Conservation (phyloP, 2,329 filamentous ascomycete species). For the Exophiala viscosa region DNA sequence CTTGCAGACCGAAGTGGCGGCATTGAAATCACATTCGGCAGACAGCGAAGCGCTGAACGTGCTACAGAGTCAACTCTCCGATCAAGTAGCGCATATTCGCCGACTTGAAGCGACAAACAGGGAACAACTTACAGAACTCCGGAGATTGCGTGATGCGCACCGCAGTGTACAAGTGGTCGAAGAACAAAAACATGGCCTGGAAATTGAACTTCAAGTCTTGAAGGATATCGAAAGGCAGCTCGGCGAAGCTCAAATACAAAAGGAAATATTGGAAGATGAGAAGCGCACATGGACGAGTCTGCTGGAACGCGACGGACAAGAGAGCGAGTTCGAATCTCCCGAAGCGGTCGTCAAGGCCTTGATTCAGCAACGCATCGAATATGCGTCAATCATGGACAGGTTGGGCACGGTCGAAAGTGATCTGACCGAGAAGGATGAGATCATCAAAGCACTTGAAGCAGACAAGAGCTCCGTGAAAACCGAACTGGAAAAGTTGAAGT, state of each 20-base stretch:
- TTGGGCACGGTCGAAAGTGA: slow-evolving; percentile 77
- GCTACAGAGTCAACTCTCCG: slow-evolving; percentile 81
- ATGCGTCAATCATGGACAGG: slow-evolving; percentile 73
- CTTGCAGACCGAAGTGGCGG: slow-evolving; percentile 77
- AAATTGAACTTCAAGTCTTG: slow-evolving; percentile 72
- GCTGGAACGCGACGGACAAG: slow-evolving; percentile 64
- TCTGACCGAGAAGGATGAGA: slow-evolving; percentile 69
- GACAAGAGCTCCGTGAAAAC: slow-evolving; percentile 63
- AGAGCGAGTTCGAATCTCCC: slow-evolving; percentile 77
- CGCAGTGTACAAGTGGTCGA: slow-evolving; percentile 92
- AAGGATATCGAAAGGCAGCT: slow-evolving; percentile 72
- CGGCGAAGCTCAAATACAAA: slow-evolving; percentile 73
- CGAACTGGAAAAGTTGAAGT: slow-evolving; percentile 69
- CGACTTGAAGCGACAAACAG: slow-evolving; percentile 75
- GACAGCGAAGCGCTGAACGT: slow-evolving; percentile 81
- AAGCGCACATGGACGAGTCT: slow-evolving; percentile 81
- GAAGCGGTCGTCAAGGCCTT: slow-evolving; percentile 82
- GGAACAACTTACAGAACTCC: slow-evolving; percentile 75
- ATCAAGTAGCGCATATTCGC: slow-evolving; percentile 89
- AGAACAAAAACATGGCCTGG: slow-evolving; percentile 84
- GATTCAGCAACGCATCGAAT: slow-evolving; percentile 75
- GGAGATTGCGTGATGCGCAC: slow-evolving; percentile 72
- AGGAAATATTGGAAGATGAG: slow-evolving; percentile 85
- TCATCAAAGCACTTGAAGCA: slow-evolving; percentile 66
- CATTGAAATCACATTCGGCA: slow-evolving; percentile 78